Percentiles rank a stretch among this genome's conserved stretches.
Conservation (phyloP, 2,329 filamentous ascomycete genomes). For the Botrytis squamosa region DNA sequence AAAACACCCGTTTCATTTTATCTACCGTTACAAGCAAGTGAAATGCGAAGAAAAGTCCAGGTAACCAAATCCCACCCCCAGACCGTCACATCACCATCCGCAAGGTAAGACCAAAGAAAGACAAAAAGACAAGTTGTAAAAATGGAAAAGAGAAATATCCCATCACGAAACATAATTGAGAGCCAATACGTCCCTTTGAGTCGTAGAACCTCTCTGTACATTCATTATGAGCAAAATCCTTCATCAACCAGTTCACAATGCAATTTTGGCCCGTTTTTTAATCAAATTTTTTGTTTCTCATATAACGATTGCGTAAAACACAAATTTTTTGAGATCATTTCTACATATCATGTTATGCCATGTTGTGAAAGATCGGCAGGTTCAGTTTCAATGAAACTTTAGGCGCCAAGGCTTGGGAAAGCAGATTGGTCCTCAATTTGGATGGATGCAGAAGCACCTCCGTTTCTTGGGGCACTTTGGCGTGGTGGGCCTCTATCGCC, state of each 20-base stretch:
- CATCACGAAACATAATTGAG: conserved; percentile 4
- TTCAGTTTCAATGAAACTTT: conserved; percentile 32
- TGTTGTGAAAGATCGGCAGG: conserved; percentile 26
- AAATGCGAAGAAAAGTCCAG: conserved; percentile 13
- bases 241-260: conserved; percentile 16
- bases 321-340: conserved; percentile 19
- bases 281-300: conserved; percentile 20
- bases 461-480: conserved; percentile 39
- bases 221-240: conserved; percentile 1
- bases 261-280: conserved; percentile 6
- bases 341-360: conserved; percentile 25
- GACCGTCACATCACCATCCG: conserved; percentile 2
- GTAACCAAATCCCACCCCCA: neutral
- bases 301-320: conserved; percentile 20
- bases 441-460: conserved; percentile 40
- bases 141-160: neutral
- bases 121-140: neutral
- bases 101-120: conserved; percentile 5
- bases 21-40: conserved; percentile 30
- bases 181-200: neutral
- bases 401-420: conserved; percentile 53
- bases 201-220: neutral
- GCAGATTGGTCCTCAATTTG: conserved; percentile 51
- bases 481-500: conserved; percentile 47
- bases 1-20: conserved; percentile 14